Conservation (phyloP, 2,329 filamentous ascomycete genomes). For the Cordyceps pruinosa region DNA sequence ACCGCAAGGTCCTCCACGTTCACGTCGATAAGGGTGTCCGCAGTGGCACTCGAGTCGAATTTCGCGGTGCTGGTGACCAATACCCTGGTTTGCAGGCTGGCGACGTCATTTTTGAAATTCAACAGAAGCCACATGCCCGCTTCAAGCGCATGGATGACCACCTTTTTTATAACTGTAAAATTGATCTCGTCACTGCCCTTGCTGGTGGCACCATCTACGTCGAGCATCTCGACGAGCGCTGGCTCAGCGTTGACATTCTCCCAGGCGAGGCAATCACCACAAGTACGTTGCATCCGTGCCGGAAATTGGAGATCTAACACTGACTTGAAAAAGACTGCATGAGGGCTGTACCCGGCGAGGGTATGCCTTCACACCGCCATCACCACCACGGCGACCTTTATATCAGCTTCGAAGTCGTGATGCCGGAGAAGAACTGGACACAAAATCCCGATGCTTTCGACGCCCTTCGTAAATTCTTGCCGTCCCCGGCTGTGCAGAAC, state of each 20-base stretch:
- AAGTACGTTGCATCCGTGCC: conserved; percentile 50
- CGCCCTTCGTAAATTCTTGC: conserved; percentile 77
- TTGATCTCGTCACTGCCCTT: conserved; percentile 90
- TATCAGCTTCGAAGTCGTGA: conserved; percentile 96
- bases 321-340: conserved; percentile 57
- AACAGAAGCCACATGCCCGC: conserved; percentile 94
- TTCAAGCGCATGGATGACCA: conserved; percentile 97
- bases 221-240: conserved; percentile 95
- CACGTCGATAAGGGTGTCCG: conserved; percentile 93
- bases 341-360: conserved; percentile 92
- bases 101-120: conserved; percentile 97
- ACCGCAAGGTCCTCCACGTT: conserved; percentile 96
- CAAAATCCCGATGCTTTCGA: conserved; percentile 64
- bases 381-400: conserved; percentile 95
- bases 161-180: conserved; percentile 88
- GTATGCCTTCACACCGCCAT: conserved; percentile 93
- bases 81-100: conserved; percentile 87
- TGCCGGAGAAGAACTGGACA: conserved; percentile 73
- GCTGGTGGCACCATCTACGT: conserved; percentile 86
- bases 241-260: conserved; percentile 87
- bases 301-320: conserved; percentile 16
- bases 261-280: conserved; percentile 92
- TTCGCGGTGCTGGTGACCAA: conserved; percentile 94
- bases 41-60: conserved; percentile 93
- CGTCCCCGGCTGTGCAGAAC: conserved; percentile 55